These are phyloP conservation scores for Mitragyna speciosa DNA, from an alignment of 257 asterid genomes.

Conservation along the genomic window DNA sequence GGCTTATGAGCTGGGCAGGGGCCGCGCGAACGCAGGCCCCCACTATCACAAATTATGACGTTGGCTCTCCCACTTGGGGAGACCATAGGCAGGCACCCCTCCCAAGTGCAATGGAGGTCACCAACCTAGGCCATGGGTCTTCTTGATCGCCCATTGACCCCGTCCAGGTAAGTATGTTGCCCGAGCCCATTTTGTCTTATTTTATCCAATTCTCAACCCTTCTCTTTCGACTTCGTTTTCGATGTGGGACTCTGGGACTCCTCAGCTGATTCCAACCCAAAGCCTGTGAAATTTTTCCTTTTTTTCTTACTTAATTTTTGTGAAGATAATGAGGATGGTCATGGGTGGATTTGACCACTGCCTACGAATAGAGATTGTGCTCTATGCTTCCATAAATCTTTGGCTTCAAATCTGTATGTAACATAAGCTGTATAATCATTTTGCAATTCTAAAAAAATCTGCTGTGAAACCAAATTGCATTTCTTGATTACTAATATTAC, in stretches of 20 bases:
- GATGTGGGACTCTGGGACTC: background rate
- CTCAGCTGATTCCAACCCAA: background rate
- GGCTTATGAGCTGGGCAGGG: constrained; percentile 1
- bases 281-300: background rate
- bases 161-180: constrained; percentile 31
- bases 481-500: background rate
- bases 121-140: constrained; percentile 25
- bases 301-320: background rate
- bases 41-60: constrained; percentile 26
- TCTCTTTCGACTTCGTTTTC: too few relatives aligned
- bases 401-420: too few relatives aligned
- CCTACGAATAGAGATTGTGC: background rate
- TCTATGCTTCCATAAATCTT: background rate
- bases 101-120: constrained; percentile 31
- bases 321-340: background rate
- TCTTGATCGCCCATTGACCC: constrained; percentile 26
- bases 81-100: constrained; percentile 30
- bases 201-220: background rate
- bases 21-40: constrained; percentile 33
- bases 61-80: constrained; percentile 27
- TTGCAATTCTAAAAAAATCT: background rate
- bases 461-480: background rate
- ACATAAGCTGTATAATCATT: too few relatives aligned
- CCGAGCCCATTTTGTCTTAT: background rate
- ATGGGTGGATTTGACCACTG: background rate